These are phyloP conservation scores for Pluteus cervinus DNA, from an alignment of 768 basidiomycete species.

Conservation along the genomic window DNA sequence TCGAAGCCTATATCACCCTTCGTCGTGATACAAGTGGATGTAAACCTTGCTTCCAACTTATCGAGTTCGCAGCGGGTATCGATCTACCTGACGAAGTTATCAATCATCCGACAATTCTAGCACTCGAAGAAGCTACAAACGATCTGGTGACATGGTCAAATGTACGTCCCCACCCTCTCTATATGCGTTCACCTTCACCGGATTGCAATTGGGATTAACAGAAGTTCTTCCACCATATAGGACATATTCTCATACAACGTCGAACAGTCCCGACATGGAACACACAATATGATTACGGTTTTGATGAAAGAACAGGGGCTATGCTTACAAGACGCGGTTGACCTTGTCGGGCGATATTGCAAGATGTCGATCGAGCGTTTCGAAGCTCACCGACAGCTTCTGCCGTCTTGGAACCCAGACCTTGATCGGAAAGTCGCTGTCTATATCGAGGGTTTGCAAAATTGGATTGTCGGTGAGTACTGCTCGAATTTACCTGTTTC, in stretches of 20 bases:
- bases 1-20: slow-evolving; percentile 61
- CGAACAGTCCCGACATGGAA: slow-evolving; percentile 65
- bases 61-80: slow-evolving; percentile 44
- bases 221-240: no score
- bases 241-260: slow-evolving; percentile 73
- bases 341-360: slow-evolving; percentile 60
- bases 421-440: slow-evolving; percentile 47
- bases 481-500: no score
- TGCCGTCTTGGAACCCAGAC: slow-evolving; percentile 58
- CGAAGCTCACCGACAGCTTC: slow-evolving; percentile 21
- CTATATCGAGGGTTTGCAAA: slow-evolving; percentile 52
- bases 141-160: slow-evolving; percentile 74
- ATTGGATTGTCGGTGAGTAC: slow-evolving; percentile 48
- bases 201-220: neutral
- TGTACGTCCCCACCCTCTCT: slow-evolving; percentile 31
- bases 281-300: slow-evolving; percentile 70
- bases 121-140: slow-evolving; percentile 57
- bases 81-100: slow-evolving; percentile 65
- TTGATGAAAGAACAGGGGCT: slow-evolving; percentile 55
- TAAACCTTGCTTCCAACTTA: slow-evolving; percentile 63
- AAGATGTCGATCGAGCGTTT: slow-evolving; percentile 56
- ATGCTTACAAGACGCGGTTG: slow-evolving; percentile 53
- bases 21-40: slow-evolving; percentile 66
- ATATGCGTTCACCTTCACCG: slow-evolving; percentile 10
- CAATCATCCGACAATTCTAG: slow-evolving; percentile 51